Conservation (phyloP, 164 flowering plant species). For the grape (Vitis vinifera) region DNA sequence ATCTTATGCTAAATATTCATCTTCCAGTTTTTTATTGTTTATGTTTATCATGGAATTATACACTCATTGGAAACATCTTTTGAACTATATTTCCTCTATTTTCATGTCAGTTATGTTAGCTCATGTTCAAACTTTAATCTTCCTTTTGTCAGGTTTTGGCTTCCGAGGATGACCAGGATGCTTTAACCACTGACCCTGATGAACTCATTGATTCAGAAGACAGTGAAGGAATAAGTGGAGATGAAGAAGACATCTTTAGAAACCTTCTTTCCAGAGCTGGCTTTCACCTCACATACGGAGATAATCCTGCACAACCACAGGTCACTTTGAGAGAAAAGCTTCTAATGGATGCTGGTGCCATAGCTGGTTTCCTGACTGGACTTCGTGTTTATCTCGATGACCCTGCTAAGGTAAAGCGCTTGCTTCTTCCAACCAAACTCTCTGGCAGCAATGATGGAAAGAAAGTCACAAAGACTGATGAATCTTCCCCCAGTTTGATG, state of each 20-base stretch:
- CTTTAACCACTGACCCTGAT: conserved; percentile 95
- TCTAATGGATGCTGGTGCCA: conserved; percentile 98
- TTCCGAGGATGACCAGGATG: conserved; percentile 98
- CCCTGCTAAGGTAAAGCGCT: conserved; percentile 93
- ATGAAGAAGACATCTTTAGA: conserved; percentile 95
- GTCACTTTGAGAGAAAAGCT: conserved; percentile 94
- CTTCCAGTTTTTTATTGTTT: too few species aligned
- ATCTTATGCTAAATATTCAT: too few species aligned
- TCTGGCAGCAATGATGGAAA: conserved; percentile 72
- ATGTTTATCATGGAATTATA: too few species aligned
- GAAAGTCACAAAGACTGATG: conserved; percentile 56
- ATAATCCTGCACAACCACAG: conserved; percentile 94
- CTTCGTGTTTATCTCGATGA: conserved; percentile 99
- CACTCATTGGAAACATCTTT: too few species aligned
- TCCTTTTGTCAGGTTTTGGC: conserved; percentile 72
- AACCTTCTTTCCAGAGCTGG: conserved; percentile 95
- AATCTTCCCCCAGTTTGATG: conserved; percentile 93
- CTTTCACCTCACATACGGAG: conserved; percentile 92
- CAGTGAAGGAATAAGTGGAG: conserved; percentile 96
- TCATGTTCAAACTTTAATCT: conserved; percentile 7
- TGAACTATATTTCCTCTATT: too few species aligned
- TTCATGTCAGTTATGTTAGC: background rate
- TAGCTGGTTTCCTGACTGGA: conserved; percentile 96
- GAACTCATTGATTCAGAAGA: conserved; percentile 97
- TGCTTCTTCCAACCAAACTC: conserved; percentile 94